Evolutionary conservation across 192 early-diverging fungal species (phyloP).

Genomic region (Jimgerdemannia lactiflua): DNA sequence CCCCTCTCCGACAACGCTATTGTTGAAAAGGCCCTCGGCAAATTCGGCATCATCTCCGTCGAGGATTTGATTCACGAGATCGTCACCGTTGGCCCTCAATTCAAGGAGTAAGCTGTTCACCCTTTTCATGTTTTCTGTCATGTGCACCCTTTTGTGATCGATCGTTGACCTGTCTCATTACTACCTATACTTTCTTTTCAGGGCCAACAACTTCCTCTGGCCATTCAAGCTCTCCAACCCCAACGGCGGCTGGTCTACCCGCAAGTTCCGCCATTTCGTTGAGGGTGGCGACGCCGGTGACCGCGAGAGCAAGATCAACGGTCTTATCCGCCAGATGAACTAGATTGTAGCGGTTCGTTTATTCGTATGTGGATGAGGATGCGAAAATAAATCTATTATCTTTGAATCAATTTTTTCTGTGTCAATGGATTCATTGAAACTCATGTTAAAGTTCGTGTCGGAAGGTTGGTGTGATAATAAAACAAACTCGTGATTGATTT

Average conservation of each 20-base stretch:
- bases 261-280: slow-evolving; percentile 96
- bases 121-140: background rate
- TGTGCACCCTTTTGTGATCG: slow-evolving; percentile 13
- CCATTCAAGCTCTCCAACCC: slow-evolving; percentile 99
- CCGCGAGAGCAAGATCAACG: slow-evolving; percentile 97
- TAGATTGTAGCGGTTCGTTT: slow-evolving; percentile 39
- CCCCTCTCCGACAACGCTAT: slow-evolving; percentile 96
- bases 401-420: too few relatives aligned
- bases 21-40: slow-evolving; percentile 89
- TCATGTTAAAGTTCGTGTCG: too few relatives aligned
- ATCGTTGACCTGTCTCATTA: slow-evolving; percentile 65
- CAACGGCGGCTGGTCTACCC: slow-evolving; percentile 89
- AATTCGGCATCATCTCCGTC: slow-evolving; percentile 94
- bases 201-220: slow-evolving; percentile 98
- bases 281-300: slow-evolving; percentile 98
- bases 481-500: too few relatives aligned
- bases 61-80: slow-evolving; percentile 99
- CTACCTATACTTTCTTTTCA: too few relatives aligned
- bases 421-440: too few relatives aligned
- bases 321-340: slow-evolving; percentile 94
- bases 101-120: slow-evolving; percentile 48
- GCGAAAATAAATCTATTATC: too few relatives aligned
- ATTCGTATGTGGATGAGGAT: too few relatives aligned
- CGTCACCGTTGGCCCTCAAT: slow-evolving; percentile 95
- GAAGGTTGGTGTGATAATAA: too few relatives aligned